phyloP scores from a whole-genome alignment of 768 basidiomycete species.

The Panus rudis region DNA sequence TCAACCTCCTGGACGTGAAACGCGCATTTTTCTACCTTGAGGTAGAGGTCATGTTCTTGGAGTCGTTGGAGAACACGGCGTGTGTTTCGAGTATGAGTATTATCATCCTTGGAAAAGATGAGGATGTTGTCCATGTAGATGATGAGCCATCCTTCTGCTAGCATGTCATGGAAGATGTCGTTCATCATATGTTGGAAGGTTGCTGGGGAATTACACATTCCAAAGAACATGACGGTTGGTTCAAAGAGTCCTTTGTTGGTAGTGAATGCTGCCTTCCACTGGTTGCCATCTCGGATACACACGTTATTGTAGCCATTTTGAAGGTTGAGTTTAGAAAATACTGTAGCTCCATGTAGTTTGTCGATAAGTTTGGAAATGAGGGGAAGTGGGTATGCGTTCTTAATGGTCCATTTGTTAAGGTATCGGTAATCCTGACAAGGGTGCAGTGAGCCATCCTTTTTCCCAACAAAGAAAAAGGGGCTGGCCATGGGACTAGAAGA shows the following conservation, averaged over 20 bases:
- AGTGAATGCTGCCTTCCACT: conserved; percentile 34
- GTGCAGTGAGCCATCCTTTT: conserved; percentile 22
- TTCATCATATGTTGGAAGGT: conserved; percentile 27
- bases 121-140: conserved; percentile 37
- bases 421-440: conserved; percentile 20
- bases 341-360: conserved; percentile 9
- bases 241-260: conserved; percentile 32
- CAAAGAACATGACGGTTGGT: conserved; percentile 34
- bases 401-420: conserved; percentile 29
- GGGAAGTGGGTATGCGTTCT: conserved; percentile 28
- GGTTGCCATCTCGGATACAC: conserved; percentile 30
- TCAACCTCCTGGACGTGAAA: conserved; percentile 22
- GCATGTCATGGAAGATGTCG: conserved; percentile 22
- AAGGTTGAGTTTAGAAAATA: conserved; percentile 27
- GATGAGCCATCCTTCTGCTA: conserved; percentile 24
- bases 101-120: conserved; percentile 9
- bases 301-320: conserved; percentile 26
- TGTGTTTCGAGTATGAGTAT: conserved; percentile 15
- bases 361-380: conserved; percentile 23
- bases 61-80: conserved; percentile 17
- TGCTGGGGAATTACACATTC: conserved; percentile 28
- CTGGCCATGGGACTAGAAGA: conserved; percentile 16
- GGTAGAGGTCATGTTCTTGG: conserved; percentile 22
- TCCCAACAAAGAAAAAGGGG: conserved; percentile 25
- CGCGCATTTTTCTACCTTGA: conserved; percentile 31